phyloP scores from a whole-genome alignment of 805 yeast genomes.

The Aciculoconidium aculeatum region DNA sequence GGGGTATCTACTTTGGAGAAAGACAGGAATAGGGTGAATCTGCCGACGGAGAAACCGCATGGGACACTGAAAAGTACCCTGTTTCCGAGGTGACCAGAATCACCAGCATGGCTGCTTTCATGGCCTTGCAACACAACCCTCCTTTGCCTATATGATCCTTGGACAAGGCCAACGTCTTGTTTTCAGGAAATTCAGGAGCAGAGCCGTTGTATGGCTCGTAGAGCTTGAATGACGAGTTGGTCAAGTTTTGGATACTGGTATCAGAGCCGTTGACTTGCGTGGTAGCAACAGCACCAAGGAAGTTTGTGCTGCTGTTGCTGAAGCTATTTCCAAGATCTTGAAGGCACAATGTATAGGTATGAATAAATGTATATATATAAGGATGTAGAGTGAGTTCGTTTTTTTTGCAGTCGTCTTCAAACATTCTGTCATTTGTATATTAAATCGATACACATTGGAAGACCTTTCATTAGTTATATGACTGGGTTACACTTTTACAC shows the following conservation, averaged over 20 bases:
- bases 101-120: constrained; percentile 96
- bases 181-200: constrained; percentile 97
- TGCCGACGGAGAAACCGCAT: constrained; percentile 59
- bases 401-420: too few species aligned
- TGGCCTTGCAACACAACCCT: constrained; percentile 89
- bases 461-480: too few species aligned
- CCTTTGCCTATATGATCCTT: constrained; percentile 94
- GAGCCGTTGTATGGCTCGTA: constrained; percentile 77
- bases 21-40: constrained; percentile 86
- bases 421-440: too few species aligned
- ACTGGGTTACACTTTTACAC: too few species aligned
- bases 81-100: constrained; percentile 92
- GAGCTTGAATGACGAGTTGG: constrained; percentile 90
- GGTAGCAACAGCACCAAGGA: constrained; percentile 81
- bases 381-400: too few species aligned
- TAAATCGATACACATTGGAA: too few species aligned
- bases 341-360: too few species aligned
- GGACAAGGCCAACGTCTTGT: constrained; percentile 96
- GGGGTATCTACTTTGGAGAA: constrained; percentile 97
- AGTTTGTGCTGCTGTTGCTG: constrained; percentile 91
- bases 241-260: constrained; percentile 70
- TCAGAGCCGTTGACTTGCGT: constrained; percentile 88
- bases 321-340: constrained; percentile 56
- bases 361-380: too few species aligned
- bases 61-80: constrained; percentile 90